Evolutionary conservation across 345 rosid species (phyloP), one percentile per base, ranked within the genome.

Genomic region (Ailanthus altissimus): DNA sequence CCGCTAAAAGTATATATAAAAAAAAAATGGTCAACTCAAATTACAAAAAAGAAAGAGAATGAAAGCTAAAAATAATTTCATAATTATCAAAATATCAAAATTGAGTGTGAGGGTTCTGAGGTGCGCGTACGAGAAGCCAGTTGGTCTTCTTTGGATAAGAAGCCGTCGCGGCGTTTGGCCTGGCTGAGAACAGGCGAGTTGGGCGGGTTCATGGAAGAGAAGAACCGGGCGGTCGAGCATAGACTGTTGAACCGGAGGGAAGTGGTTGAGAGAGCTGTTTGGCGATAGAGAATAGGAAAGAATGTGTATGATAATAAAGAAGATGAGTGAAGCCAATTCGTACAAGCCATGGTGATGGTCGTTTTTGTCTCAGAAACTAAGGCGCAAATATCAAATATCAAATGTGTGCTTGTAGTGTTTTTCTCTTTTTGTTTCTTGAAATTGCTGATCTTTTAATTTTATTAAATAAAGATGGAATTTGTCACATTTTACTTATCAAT

Each of bases 101-200:
- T 13, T 61, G 46, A 15, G 11, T 8, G 14, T n/a, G 21, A 50
- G 32, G 57, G 40, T 67, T 68, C 14, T 2, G 42, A 72, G 21
- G 23, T n/a, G 25, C 50, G 43, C 84, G 88, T 83, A 91, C 96
- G 73, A 14, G 85, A 85, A 83, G 92, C 91, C 10, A 87, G 36
- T 74, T 59, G 79, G 43, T 72, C 79, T 32, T 82, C 85, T 84
- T 74, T 85, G 75, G 79, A 74, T 7, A 79, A 73, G 75, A 74
- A 73, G 51, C 77, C 80, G 56, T 50, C 47, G 2, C 68, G 68
- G 61, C 93, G 89, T 80, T 81, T 89, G 49, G 87, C 89, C 78
- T 81, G 81, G 75, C 85, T 85, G 20, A 72, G 77, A 36, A 88
- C 71, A 36, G 77, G 83, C 67, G 70, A 43, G 45, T 66, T 66